Evolutionary conservation across 2,329 filamentous ascomycete species (phyloP).

Genomic region (Pseudopithomyces chartarum): DNA sequence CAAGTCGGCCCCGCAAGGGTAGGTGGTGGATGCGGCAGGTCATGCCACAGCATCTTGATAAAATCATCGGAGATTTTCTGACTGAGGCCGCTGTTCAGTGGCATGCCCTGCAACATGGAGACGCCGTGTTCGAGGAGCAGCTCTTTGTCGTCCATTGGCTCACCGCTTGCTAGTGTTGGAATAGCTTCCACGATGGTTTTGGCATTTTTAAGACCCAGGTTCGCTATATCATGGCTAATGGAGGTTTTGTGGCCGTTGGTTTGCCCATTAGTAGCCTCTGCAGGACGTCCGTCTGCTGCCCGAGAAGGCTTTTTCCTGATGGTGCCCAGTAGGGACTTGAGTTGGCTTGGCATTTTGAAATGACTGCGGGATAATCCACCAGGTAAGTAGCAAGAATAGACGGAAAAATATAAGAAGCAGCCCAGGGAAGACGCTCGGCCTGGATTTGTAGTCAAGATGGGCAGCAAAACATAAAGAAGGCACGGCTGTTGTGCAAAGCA

Average conservation of each 20-base stretch:
- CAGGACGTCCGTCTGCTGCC: neutral
- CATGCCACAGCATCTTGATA: slow-evolving; percentile 59
- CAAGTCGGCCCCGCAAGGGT: slow-evolving; percentile 53
- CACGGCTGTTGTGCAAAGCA: neutral
- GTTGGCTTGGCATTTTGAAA: neutral
- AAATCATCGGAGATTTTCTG: slow-evolving; percentile 56
- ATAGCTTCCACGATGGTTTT: slow-evolving; percentile 60
- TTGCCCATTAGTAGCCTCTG: slow-evolving; percentile 28
- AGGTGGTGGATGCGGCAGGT: slow-evolving; percentile 57
- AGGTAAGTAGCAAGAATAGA: neutral
- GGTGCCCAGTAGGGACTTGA: neutral
- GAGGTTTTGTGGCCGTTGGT: slow-evolving; percentile 30
- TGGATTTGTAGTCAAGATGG: neutral
- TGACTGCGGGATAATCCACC: neutral
- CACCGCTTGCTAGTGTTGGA: slow-evolving; percentile 66
- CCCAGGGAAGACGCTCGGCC: neutral
- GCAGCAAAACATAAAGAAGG: neutral
- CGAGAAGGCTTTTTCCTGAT: neutral
- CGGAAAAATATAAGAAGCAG: neutral
- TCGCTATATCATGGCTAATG: slow-evolving; percentile 59
- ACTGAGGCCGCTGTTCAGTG: slow-evolving; percentile 55
- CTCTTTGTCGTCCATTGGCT: slow-evolving; percentile 66
- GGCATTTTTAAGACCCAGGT: slow-evolving; percentile 56
- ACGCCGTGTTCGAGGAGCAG: slow-evolving; percentile 55
- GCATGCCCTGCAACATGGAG: slow-evolving; percentile 57